A percentile compares a stretch with the other conserved stretches of the same genome.
Conservation (phyloP, 768 basidiomycete species). For the Lentinula aciculospora region DNA sequence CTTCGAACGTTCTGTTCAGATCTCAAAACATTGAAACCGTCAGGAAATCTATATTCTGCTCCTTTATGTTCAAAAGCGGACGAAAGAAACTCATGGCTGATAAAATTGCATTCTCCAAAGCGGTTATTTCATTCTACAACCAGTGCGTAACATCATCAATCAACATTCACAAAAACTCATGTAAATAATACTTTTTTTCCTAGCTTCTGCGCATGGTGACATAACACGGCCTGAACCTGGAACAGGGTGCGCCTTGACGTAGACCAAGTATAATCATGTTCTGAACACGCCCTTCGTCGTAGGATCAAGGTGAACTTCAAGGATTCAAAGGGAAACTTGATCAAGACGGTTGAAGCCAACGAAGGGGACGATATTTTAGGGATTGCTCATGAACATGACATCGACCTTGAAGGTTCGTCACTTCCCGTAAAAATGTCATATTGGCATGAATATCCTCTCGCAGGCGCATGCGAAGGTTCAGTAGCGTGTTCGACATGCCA, state of each 20-base stretch:
- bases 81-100: not conserved
- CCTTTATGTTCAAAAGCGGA: not conserved
- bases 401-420: slow-evolving; percentile 85
- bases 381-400: slow-evolving; percentile 91
- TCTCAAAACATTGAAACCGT: not conserved
- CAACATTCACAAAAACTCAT: not conserved
- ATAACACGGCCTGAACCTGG: slow-evolving; percentile 61
- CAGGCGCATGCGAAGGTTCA: slow-evolving; percentile 96
- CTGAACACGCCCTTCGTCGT: slow-evolving; percentile 7
- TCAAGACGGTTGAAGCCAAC: slow-evolving; percentile 87
- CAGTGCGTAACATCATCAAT: not conserved
- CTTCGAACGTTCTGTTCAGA: not conserved
- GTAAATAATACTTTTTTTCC: not conserved
- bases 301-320: slow-evolving; percentile 91
- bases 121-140: slow-evolving; percentile 2
- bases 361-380: slow-evolving; percentile 92
- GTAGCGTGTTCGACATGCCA: slow-evolving; percentile 98
- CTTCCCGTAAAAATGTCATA: not conserved
- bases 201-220: slow-evolving; percentile 38
- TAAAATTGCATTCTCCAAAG: not conserved
- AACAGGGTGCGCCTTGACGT: slow-evolving; percentile 46
- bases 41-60: not conserved
- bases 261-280: not conserved
- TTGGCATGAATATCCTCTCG: not conserved
- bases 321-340: slow-evolving; percentile 75